Evolutionary conservation across 2,329 filamentous ascomycete species (phyloP).

Genomic region (Paracoccidioides brasiliensis): DNA sequence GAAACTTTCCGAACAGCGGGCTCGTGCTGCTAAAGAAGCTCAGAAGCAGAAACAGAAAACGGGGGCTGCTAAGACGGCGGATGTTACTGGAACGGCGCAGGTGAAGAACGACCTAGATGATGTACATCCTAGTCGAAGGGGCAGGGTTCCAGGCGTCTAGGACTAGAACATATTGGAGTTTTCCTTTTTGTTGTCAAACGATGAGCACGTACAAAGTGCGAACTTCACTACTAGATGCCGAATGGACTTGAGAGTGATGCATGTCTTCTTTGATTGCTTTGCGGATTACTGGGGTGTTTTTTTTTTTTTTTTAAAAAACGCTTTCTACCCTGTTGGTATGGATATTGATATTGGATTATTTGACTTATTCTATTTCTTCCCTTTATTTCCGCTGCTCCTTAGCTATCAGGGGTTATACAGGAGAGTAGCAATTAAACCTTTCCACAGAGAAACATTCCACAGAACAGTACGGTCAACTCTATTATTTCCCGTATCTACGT

Average conservation of each 20-base stretch:
- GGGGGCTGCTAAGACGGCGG: constrained; percentile 10
- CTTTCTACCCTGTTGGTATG: neutral
- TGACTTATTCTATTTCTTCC: neutral
- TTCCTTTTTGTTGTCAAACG: neutral
- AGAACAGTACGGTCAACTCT: neutral
- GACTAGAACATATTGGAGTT: neutral
- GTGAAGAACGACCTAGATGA: constrained; percentile 20
- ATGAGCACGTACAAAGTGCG: neutral
- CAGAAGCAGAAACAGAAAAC: constrained; percentile 29
- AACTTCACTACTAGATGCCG: neutral
- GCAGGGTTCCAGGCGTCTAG: constrained; percentile 18
- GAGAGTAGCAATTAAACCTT: neutral
- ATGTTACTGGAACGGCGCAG: constrained; percentile 12
- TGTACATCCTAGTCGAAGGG: constrained; percentile 34
- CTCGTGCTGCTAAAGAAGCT: constrained; percentile 38
- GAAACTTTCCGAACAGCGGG: constrained; percentile 61
- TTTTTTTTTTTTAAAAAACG: neutral
- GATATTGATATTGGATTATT: neutral
- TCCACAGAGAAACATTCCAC: neutral
- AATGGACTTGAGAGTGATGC: neutral
- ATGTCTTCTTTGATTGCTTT: neutral
- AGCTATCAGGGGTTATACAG: neutral
- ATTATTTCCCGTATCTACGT: neutral
- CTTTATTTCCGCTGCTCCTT: neutral
- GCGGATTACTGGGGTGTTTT: no score